Evolutionary conservation across 2,329 filamentous ascomycete species (phyloP), one percentile per base, ranked within the genome.

Genomic region (Ophiognomonia clavigignenti-juglandacearum): DNA sequence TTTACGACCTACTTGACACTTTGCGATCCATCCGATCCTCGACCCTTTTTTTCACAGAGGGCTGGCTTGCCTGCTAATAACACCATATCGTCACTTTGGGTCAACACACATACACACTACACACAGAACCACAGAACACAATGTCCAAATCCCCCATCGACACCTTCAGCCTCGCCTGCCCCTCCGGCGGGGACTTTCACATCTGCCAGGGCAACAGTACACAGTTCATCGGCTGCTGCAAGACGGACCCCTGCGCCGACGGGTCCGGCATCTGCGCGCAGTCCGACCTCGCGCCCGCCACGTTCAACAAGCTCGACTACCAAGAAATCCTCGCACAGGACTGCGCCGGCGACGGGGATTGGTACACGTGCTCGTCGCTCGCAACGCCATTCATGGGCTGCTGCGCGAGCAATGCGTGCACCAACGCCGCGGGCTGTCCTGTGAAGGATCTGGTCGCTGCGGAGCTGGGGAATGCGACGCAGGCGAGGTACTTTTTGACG

Each of bases 161-260:
- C 18, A 22, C 23, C 3, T 36, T 57, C 46, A 46, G 53, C 27
- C 31, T 54, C 34, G 35, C 35, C 9, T 71, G 68, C 27, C 60
- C 60, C 0, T n/a, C n/a, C 1, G 57, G 57, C 5, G 61, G 63
- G 8, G 24, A 49, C 2, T 69, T 70, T 26, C 69, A 69, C 56
- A 54, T 68, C 50, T 69, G 68, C 51, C 41, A 47, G 6, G 55
- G 56, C 1, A 60, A 59, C 23, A 51, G 47, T 2, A 49, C 53
- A 1, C 59, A 61, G 19, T 72, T 70, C 51, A 44, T 72, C 32
- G 69, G 69, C 24, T 72, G 69, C 52, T 72, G 69, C 53, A 53
- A 57, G 18, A 53, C 57, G 19, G 53, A 71, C 46, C 67, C 68
- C 3, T 68, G 63, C 54, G 48, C 54, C 19, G 48, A 54, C 26